Conservation (phyloP, 1,139 yeast species). For the Geotrichum australiense region DNA sequence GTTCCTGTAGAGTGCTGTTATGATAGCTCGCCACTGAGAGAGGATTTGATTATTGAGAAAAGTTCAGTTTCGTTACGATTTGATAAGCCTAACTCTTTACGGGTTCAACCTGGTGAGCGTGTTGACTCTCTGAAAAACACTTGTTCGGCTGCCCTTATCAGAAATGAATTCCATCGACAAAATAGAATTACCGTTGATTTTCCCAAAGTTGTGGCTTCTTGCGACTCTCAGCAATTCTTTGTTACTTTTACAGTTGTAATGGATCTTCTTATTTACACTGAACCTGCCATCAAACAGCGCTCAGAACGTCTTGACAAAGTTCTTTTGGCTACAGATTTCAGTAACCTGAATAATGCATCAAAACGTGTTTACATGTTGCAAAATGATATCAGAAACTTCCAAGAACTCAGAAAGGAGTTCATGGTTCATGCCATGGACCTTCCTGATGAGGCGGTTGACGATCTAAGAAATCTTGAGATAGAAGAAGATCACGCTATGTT, state of each 20-base stretch:
- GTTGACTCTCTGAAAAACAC: slow-evolving; percentile 14
- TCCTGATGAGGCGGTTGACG: slow-evolving; percentile 24
- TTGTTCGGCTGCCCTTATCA: slow-evolving; percentile 23
- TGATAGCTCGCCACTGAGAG: slow-evolving; percentile 50
- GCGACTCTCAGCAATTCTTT: slow-evolving; percentile 69
- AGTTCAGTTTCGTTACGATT: slow-evolving; percentile 56
- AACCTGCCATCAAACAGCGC: slow-evolving; percentile 51
- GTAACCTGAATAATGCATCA: slow-evolving; percentile 53
- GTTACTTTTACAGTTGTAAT: slow-evolving; percentile 57
- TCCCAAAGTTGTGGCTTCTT: slow-evolving; percentile 60
- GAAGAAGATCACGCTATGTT: slow-evolving; percentile 52
- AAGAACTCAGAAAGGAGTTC: slow-evolving; percentile 43
- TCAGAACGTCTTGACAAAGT: slow-evolving; percentile 59
- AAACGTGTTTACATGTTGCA: slow-evolving; percentile 51
- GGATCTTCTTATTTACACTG: slow-evolving; percentile 60
- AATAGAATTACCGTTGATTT: slow-evolving; percentile 52
- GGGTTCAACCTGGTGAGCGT: slow-evolving; percentile 30
- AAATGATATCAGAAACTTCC: slow-evolving; percentile 42
- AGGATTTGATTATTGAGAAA: slow-evolving; percentile 55
- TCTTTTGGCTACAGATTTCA: slow-evolving; percentile 59
- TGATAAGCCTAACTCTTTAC: slow-evolving; percentile 61
- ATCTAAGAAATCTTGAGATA: slow-evolving; percentile 42
- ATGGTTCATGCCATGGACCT: slow-evolving; percentile 27
- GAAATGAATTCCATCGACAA: slow-evolving; percentile 34
- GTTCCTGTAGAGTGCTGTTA: slow-evolving; percentile 63